These are phyloP conservation scores for Colletotrichum tropicicola DNA, from an alignment of 2,329 filamentous ascomycete species.

Conservation along the genomic window DNA sequence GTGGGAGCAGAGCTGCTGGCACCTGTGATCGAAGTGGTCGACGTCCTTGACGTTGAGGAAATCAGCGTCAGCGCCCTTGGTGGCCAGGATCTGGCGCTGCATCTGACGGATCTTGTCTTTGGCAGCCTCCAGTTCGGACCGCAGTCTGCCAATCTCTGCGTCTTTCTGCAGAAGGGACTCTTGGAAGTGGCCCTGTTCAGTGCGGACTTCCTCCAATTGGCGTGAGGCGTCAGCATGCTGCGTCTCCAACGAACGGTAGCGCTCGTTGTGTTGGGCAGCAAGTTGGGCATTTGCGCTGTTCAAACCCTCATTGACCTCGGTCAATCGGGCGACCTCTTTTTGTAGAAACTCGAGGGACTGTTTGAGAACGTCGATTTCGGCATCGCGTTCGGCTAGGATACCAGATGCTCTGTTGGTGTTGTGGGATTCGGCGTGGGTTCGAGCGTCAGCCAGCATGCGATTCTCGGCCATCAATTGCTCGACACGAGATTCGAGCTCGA, in stretches of 20 bases:
- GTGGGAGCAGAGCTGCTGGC: conserved; percentile 93
- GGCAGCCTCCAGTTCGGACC: conserved; percentile 79
- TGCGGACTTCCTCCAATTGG: conserved; percentile 75
- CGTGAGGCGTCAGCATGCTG: conserved; percentile 72
- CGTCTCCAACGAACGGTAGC: conserved; percentile 72
- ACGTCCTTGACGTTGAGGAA: conserved; percentile 87
- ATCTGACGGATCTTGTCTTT: conserved; percentile 66
- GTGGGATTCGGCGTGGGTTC: conserved; percentile 72
- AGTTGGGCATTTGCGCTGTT: conserved; percentile 81
- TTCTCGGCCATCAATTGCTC: conserved; percentile 90
- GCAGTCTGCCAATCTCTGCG: conserved; percentile 80
- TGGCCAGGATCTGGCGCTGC: conserved; percentile 62
- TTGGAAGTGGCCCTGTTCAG: conserved; percentile 70
- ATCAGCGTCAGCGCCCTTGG: conserved; percentile 70
- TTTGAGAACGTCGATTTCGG: conserved; percentile 84
- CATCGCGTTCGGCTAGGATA: conserved; percentile 82
- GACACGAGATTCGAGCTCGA: conserved; percentile 87
- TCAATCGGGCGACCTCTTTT: conserved; percentile 81
- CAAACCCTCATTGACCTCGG: conserved; percentile 84
- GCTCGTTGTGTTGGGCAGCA: conserved; percentile 77
- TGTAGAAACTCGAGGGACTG: conserved; percentile 82
- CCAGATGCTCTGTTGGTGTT: conserved; percentile 73
- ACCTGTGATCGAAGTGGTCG: conserved; percentile 94
- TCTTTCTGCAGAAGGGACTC: conserved; percentile 83
- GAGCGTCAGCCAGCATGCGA: conserved; percentile 68